Percentiles rank a stretch among this genome's conserved stretches.
Evolutionary conservation across 1,284 basidiomycete genomes (phyloP).

Genomic region (Puccinia sorghi): DNA sequence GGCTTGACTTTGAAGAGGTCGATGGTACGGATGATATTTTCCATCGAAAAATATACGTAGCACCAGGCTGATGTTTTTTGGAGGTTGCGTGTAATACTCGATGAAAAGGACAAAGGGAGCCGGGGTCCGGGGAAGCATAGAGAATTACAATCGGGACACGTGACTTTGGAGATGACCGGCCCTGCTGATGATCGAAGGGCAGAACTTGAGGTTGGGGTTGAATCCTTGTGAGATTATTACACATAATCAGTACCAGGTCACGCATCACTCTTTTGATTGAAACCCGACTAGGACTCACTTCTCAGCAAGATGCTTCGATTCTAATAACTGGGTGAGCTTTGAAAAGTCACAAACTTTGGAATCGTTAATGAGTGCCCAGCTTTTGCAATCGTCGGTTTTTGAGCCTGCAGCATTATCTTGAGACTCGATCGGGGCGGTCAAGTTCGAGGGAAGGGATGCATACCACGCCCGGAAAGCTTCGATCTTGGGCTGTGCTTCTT

Average conservation of each 20-base stretch:
- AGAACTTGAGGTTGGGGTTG: constrained; percentile 56
- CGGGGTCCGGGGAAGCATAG: constrained; percentile 68
- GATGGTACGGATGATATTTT: constrained; percentile 51
- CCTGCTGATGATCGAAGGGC: constrained; percentile 70
- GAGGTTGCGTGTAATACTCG: constrained; percentile 27
- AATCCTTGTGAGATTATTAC: constrained; percentile 10
- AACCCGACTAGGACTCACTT: neutral
- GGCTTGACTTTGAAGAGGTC: constrained; percentile 54
- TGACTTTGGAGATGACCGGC: constrained; percentile 66
- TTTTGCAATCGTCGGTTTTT: constrained; percentile 15
- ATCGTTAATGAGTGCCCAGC: constrained; percentile 27
- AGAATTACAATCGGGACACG: constrained; percentile 66
- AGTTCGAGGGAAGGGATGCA: constrained; percentile 24
- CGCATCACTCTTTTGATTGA: neutral
- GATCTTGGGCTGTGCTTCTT: constrained; percentile 49
- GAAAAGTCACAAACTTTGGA: constrained; percentile 9
- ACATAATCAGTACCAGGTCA: neutral
- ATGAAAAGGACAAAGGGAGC: constrained; percentile 61
- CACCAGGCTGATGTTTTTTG: constrained; percentile 49
- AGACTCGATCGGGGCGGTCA: neutral
- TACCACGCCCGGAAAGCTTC: constrained; percentile 47
- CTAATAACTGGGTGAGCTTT: constrained; percentile 19
- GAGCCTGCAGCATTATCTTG: neutral
- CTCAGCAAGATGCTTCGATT: neutral
- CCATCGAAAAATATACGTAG: constrained; percentile 57